Percentiles rank a stretch among this genome's conserved stretches.
These are phyloP conservation scores for Erythrobasidium hasegawianum DNA, from an alignment of 1,284 basidiomycete genomes.

Conservation along the genomic window DNA sequence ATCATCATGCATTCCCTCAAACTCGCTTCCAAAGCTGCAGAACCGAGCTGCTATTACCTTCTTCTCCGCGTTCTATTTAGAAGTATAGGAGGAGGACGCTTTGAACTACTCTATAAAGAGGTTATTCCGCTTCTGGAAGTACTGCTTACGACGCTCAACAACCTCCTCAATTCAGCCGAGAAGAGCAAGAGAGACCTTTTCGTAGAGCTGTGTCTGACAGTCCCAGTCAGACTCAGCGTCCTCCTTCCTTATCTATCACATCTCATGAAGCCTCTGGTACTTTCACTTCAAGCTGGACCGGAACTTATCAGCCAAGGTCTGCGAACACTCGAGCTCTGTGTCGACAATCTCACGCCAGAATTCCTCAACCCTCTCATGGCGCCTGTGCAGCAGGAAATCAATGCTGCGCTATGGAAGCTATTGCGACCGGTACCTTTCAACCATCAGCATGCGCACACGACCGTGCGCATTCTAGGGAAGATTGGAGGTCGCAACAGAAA, in stretches of 20 bases:
- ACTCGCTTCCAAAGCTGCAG: constrained; percentile 82
- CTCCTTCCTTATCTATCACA: constrained; percentile 92
- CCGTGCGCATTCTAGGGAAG: constrained; percentile 95
- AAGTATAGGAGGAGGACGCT: constrained; percentile 94
- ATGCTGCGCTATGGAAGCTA: constrained; percentile 87
- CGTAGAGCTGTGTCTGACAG: constrained; percentile 95
- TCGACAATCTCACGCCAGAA: constrained; percentile 97
- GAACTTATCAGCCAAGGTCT: constrained; percentile 95
- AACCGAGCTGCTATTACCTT: constrained; percentile 89
- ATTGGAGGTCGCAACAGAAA: constrained; percentile 93
- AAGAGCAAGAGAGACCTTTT: constrained; percentile 78
- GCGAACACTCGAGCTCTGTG: constrained; percentile 96
- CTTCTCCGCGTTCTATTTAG: constrained; percentile 92
- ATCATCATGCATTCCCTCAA: constrained; percentile 97
- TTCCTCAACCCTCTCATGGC: constrained; percentile 96
- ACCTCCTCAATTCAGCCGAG: constrained; percentile 74
- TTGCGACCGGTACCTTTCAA: constrained; percentile 88
- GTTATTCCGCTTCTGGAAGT: constrained; percentile 93
- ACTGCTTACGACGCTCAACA: constrained; percentile 91
- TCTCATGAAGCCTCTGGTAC: constrained; percentile 92
- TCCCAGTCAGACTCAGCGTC: constrained; percentile 91
- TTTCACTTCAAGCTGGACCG: constrained; percentile 79
- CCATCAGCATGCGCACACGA: constrained; percentile 88
- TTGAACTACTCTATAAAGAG: constrained; percentile 94
- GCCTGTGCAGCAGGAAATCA: constrained; percentile 86